Evolutionary conservation across 768 basidiomycete genomes (phyloP).

Genomic region (Phylloporus rhodoxanthus): DNA sequence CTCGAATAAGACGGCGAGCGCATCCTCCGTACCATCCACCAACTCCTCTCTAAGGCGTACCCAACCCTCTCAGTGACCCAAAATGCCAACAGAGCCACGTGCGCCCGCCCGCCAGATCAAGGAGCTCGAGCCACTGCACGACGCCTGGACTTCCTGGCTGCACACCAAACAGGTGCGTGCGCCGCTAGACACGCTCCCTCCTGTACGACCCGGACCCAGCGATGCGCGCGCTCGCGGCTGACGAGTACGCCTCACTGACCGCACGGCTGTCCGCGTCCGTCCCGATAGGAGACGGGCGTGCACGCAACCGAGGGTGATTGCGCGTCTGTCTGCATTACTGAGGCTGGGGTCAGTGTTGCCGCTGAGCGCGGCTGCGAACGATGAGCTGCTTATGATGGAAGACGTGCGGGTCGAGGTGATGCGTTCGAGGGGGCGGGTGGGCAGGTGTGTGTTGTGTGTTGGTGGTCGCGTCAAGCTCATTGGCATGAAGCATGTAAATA

Average conservation of each 20-base stretch:
- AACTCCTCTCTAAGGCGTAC: slow-evolving; percentile 39
- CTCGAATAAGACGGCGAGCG: slow-evolving; percentile 41
- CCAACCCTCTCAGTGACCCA: background rate
- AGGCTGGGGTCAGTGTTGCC: no score
- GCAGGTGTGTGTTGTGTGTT: no score
- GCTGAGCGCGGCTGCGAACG: no score
- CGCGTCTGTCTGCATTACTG: no score
- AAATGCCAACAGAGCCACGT: background rate
- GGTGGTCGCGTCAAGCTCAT: no score
- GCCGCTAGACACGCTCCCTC: slow-evolving; percentile 51
- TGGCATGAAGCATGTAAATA: no score
- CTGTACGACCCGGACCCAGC: slow-evolving; percentile 68
- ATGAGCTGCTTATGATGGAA: no score
- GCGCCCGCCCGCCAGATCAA: slow-evolving; percentile 54
- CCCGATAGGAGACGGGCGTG: no score
- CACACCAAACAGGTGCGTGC: slow-evolving; percentile 51
- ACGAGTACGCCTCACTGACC: slow-evolving; percentile 53
- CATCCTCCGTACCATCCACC: slow-evolving; percentile 48
- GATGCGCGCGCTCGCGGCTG: slow-evolving; percentile 67
- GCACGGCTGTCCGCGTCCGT: slow-evolving; percentile 18
- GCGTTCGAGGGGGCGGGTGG: no score
- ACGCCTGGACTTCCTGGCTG: slow-evolving; percentile 64
- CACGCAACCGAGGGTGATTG: no score
- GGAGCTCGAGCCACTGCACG: slow-evolving; percentile 60
- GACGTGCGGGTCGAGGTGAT: no score